Base-by-base conservation (phyloP, 805 yeast genomes). In the Scheffersomyces amazonensis region DNA sequence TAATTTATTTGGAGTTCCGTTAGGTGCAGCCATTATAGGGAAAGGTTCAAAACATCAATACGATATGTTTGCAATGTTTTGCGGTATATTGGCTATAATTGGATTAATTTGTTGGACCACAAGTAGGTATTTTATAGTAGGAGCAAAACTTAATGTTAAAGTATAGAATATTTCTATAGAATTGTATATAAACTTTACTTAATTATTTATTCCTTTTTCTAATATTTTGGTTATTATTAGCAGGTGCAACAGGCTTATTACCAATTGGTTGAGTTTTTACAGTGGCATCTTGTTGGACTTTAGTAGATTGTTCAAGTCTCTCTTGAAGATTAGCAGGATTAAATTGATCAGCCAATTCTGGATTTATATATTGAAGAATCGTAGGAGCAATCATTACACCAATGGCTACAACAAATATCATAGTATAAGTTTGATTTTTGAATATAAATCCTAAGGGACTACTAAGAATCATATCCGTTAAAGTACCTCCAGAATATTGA, bases 381-480 rank as follows among this genome's bases (percentile, higher is more conserved):
- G 55, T 56, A 2, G 75, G 74, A 3, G 61, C 57, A 0, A 45
- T 53, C 51, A 62, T 59, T 19, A 65, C 49, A 10, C 49, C 55
- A 22, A 62, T 33, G 20, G 56, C 44, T 4, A 58, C 42, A 10
- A 47, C 37, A 37, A 69, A 67, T 30, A 66, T 41, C 10, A 61
- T 46, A 6, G 73, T 63, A 48, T 63, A 67, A n/a, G 52, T 28
- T 21, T 42, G 52, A 48, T 59, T 69, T 34, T 50, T 54, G 48
- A 69, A 68, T 11, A 69, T 63, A 41, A 60, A 55, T 6, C 75
- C 75, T 27, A 69, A 52, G 3, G 75, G 75, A 48, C 71, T 60
- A 40, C 52, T 54, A 59, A 62, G 43, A 8, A 69, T 28, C 61
- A 68, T 53, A 30, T 57, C 66, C 1, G 41, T 30, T 16, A 69